These are phyloP conservation scores for Cylindricascospora bacillispora DNA, from an alignment of 1,139 yeast species.

Conservation along the genomic window DNA sequence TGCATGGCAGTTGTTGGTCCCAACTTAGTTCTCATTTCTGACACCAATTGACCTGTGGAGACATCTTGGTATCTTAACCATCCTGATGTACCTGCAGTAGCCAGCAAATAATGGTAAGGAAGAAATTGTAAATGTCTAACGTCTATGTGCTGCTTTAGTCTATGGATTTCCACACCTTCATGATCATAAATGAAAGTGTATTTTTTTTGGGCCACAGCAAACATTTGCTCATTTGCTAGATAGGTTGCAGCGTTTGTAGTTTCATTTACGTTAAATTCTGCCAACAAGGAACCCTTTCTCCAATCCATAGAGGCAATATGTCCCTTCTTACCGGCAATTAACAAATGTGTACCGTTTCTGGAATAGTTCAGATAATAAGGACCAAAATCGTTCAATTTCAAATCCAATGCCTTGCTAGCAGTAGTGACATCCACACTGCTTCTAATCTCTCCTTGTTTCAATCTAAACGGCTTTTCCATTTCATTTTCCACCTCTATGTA, in stretches of 20 bases:
- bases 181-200: conserved; percentile 87
- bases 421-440: conserved; percentile 72
- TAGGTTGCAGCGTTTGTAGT: conserved; percentile 84
- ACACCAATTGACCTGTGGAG: conserved; percentile 76
- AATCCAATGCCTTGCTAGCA: conserved; percentile 59
- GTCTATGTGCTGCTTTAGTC: conserved; percentile 82
- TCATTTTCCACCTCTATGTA: conserved; percentile 79
- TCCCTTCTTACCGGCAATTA: conserved; percentile 83
- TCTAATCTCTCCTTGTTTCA: conserved; percentile 67
- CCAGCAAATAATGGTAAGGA: conserved; percentile 83
- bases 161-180: conserved; percentile 83
- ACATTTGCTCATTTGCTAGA: conserved; percentile 82
- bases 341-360: conserved; percentile 73
- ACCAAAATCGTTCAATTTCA: conserved; percentile 67
- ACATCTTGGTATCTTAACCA: conserved; percentile 88
- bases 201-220: conserved; percentile 95
- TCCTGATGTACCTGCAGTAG: conserved; percentile 82
- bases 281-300: conserved; percentile 71
- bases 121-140: conserved; percentile 72
- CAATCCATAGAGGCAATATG: conserved; percentile 95
- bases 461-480: conserved; percentile 83
- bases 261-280: conserved; percentile 78
- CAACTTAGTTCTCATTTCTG: conserved; percentile 72
- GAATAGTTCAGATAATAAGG: conserved; percentile 70
- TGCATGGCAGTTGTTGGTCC: conserved; percentile 86